Conservation (phyloP, 1,139 yeast species). For the Protomyces arabidopsidicola region DNA sequence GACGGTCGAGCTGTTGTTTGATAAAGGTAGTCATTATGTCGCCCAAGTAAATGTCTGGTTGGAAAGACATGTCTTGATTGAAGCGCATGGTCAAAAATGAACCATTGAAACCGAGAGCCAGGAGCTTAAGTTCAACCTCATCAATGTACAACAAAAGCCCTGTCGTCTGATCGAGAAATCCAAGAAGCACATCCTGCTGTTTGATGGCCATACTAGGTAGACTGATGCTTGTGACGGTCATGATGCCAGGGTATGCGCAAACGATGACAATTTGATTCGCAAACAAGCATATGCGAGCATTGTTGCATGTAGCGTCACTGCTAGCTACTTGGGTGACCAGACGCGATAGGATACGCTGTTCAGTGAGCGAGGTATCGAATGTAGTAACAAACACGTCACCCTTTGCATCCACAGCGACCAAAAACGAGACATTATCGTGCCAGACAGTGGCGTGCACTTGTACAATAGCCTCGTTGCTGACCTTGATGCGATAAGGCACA, state of each 20-base stretch:
- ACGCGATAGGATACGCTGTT: background rate
- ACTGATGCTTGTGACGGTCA: background rate
- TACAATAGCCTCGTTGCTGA: background rate
- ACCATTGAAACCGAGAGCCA: background rate
- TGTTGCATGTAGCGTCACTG: background rate
- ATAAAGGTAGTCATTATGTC: background rate
- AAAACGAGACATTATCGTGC: background rate
- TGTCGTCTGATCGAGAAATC: background rate
- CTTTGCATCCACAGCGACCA: background rate
- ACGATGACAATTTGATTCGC: background rate
- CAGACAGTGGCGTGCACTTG: background rate
- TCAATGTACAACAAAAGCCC: background rate
- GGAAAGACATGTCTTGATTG: background rate
- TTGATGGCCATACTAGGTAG: background rate
- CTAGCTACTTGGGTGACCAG: background rate
- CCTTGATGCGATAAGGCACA: background rate
- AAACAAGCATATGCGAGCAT: background rate
- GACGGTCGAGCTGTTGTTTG: background rate
- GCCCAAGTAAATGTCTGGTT: background rate
- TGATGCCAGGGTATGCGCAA: background rate
- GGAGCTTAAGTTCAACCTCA: background rate
- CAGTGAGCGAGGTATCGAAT: background rate
- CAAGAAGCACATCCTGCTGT: background rate
- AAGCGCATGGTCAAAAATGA: background rate
- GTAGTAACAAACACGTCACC: background rate